Percentiles rank a stretch among this genome's conserved stretches.
Conservation (phyloP, 2,329 filamentous ascomycete genomes). For the Dactylellina haptotyla region DNA sequence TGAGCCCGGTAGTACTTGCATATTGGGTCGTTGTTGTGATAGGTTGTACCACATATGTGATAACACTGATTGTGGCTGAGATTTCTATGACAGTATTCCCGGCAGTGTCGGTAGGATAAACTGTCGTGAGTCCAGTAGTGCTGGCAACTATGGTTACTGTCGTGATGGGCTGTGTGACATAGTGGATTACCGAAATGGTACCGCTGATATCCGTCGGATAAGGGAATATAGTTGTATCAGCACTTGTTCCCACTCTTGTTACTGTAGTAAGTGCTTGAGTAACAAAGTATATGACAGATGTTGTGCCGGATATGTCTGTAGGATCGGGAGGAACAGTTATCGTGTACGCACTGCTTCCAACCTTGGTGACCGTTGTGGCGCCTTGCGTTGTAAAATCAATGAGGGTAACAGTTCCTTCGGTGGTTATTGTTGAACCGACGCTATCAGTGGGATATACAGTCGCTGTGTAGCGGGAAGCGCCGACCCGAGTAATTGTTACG, state of each 20-base stretch:
- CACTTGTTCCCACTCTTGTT: no score
- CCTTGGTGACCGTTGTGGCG: background rate
- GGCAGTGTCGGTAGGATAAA: background rate
- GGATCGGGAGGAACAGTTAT: no score
- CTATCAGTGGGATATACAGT: slow-evolving; percentile 20
- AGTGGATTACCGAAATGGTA: background rate
- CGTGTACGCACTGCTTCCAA: no score
- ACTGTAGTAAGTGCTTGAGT: background rate
- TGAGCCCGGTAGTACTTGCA: background rate
- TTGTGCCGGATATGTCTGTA: no score
- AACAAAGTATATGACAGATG: background rate
- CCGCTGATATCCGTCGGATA: no score
- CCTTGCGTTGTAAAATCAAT: background rate
- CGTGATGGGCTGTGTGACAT: background rate
- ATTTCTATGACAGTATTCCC: no score
- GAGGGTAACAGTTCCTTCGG: background rate
- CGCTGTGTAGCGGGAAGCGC: background rate
- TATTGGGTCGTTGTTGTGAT: background rate
- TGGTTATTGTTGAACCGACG: background rate
- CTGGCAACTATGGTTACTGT: background rate
- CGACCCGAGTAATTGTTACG: background rate
- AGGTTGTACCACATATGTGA: background rate
- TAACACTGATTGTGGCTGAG: background rate
- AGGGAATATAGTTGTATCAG: no score
- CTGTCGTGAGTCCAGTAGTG: background rate